Evolutionary conservation across 768 basidiomycete species (phyloP).

Genomic region (Mycena alexandri): DNA sequence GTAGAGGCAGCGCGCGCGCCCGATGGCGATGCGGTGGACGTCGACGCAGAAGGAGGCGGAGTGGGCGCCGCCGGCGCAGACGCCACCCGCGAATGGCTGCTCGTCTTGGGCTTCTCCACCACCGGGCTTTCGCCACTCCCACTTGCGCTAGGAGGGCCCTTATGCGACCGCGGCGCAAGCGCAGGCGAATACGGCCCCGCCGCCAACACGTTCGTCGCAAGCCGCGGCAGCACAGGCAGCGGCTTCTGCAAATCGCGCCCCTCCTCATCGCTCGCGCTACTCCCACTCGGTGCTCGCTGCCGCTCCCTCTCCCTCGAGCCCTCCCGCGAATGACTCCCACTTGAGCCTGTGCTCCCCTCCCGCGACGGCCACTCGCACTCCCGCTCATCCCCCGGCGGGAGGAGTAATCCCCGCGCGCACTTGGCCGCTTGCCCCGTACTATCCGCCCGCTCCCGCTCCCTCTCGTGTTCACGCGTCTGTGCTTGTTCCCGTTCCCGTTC

Average conservation of each 20-base stretch:
- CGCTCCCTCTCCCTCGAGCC: constrained; percentile 22
- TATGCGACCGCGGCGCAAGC: constrained; percentile 2
- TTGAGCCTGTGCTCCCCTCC: too few relatives aligned
- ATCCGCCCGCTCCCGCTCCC: too few relatives aligned
- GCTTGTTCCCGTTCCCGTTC: too few relatives aligned
- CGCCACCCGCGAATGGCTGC: constrained; percentile 10
- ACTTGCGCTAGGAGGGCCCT: background rate
- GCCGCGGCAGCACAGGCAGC: constrained; percentile 30
- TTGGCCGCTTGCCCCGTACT: too few relatives aligned
- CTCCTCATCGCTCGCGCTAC: constrained; percentile 1
- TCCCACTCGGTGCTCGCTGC: constrained; percentile 1
- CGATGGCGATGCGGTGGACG: background rate
- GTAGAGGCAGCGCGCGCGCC: too few relatives aligned
- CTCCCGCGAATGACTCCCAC: too few relatives aligned
- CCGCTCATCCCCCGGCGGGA: constrained; percentile 27
- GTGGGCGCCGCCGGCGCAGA: constrained; percentile 17
- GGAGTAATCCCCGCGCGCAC: too few relatives aligned
- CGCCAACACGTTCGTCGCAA: constrained; percentile 30
- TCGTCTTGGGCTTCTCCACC: too few relatives aligned
- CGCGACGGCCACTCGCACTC: background rate
- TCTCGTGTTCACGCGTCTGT: too few relatives aligned
- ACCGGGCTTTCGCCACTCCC: too few relatives aligned
- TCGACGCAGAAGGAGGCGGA: background rate
- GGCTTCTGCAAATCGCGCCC: constrained; percentile 11
- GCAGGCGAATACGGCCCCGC: constrained; percentile 36